phyloP scores from a whole-genome alignment of 192 early-diverging fungal genomes.

The Globomyces pollinis-pini region DNA sequence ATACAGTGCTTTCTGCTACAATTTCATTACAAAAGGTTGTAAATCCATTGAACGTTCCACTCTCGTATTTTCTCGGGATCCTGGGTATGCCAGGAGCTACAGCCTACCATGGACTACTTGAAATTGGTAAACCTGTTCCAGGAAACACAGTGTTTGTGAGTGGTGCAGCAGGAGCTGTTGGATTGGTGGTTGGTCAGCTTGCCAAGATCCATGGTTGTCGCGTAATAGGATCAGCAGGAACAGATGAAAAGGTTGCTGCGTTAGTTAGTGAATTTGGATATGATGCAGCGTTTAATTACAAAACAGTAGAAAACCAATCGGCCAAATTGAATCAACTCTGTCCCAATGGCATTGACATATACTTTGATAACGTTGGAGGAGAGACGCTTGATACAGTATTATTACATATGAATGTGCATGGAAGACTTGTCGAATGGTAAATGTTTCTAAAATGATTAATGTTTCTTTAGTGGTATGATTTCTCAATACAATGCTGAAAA shows the following conservation, averaged over 20 bases:
- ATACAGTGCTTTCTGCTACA: constrained; percentile 31
- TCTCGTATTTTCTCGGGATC: constrained; percentile 53
- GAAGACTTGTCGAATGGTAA: constrained; percentile 62
- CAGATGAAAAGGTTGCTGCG: constrained; percentile 75
- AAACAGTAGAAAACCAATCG: constrained; percentile 46
- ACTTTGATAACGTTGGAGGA: constrained; percentile 81
- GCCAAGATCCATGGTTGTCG: constrained; percentile 63
- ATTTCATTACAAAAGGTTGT: constrained; percentile 23
- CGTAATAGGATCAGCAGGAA: constrained; percentile 80
- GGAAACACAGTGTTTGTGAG: constrained; percentile 81
- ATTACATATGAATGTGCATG: constrained; percentile 50
- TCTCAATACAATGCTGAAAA: constrained; percentile 55
- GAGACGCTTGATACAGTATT: constrained; percentile 69
- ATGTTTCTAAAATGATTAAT: too few relatives aligned
- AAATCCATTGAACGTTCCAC: constrained; percentile 34
- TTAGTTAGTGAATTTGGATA: constrained; percentile 62
- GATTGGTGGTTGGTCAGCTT: constrained; percentile 73
- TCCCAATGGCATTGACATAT: constrained; percentile 80
- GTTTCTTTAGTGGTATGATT: constrained; percentile 71
- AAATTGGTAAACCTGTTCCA: constrained; percentile 60
- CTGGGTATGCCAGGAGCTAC: constrained; percentile 79
- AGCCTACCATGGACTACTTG: constrained; percentile 59
- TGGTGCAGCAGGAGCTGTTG: constrained; percentile 74
- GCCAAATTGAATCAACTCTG: constrained; percentile 49
- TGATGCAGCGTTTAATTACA: constrained; percentile 92